Conservation (phyloP, 2,329 filamentous ascomycete species). For the Apiospora malaysiana region DNA sequence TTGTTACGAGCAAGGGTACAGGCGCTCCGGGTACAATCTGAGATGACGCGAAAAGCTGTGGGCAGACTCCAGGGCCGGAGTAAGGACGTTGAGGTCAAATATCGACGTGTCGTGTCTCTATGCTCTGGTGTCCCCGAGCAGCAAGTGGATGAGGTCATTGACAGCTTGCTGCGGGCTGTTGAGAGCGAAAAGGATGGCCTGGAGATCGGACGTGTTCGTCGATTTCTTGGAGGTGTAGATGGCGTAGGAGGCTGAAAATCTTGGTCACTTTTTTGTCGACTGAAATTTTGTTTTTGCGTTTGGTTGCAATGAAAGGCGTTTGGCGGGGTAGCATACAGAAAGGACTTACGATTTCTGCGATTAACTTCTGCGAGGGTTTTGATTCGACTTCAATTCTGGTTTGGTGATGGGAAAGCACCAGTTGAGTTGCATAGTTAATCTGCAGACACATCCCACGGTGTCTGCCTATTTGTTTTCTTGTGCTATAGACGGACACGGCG, state of each 20-base stretch:
- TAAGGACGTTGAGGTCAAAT: conserved; percentile 84
- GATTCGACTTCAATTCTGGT: conserved; percentile 4
- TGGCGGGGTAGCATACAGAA: not conserved
- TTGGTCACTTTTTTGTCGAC: not conserved
- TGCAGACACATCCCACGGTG: not conserved
- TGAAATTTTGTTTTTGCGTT: not conserved
- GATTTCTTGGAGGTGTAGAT: conserved; percentile 82
- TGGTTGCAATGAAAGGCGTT: conserved; percentile 13
- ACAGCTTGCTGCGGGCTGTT: conserved; percentile 81
- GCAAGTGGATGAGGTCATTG: conserved; percentile 80
- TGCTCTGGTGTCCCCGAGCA: conserved; percentile 82
- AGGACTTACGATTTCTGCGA: conserved; percentile 6
- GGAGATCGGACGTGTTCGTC: conserved; percentile 76
- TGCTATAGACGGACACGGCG: not conserved
- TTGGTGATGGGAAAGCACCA: conserved; percentile 12
- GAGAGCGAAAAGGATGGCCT: conserved; percentile 83
- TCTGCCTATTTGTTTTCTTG: not conserved
- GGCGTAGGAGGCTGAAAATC: conserved; percentile 50
- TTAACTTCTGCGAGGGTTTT: not conserved
- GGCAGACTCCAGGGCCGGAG: conserved; percentile 77
- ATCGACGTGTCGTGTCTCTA: conserved; percentile 84
- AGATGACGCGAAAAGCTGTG: conserved; percentile 70
- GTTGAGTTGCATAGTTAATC: not conserved
- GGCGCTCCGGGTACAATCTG: conserved; percentile 74
- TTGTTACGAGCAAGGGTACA: conserved; percentile 71